phyloP scores from a whole-genome alignment of 345 rosid species.

The Euphorbia lathyris region DNA sequence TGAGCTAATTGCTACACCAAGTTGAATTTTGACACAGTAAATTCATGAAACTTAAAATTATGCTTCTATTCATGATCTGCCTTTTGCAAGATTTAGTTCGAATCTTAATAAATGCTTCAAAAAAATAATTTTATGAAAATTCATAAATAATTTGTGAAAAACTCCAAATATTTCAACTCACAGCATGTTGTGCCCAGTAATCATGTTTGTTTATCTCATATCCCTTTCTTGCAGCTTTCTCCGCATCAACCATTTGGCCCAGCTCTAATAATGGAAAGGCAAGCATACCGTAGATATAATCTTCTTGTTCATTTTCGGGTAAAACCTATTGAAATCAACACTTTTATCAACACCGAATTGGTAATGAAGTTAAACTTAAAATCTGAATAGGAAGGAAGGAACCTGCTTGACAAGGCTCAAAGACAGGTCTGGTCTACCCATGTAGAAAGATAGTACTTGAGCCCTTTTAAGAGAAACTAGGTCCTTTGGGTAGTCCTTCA shows the following conservation, averaged over 20 bases:
- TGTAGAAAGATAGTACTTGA: slow-evolving; percentile 67
- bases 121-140: not conserved
- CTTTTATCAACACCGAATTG: not conserved
- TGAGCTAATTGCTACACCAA: not conserved
- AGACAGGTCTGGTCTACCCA: slow-evolving; percentile 64
- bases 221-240: slow-evolving; percentile 71
- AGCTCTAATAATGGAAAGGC: slow-evolving; percentile 85
- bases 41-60: not conserved
- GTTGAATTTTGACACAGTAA: not conserved
- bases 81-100: not conserved
- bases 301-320: slow-evolving; percentile 57
- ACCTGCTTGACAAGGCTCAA: slow-evolving; percentile 68
- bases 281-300: slow-evolving; percentile 74
- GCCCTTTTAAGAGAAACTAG: slow-evolving; percentile 70
- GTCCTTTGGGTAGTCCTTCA: slow-evolving; percentile 68
- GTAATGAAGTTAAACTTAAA: not conserved
- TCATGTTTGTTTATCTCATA: slow-evolving; percentile 66
- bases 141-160: slow-evolving; percentile 1
- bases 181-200: slow-evolving; percentile 85
- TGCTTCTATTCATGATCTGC: not conserved
- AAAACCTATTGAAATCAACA: slow-evolving; percentile 48
- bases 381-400: slow-evolving; percentile 15
- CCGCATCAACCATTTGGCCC: slow-evolving; percentile 77
- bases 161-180: slow-evolving; percentile 35
- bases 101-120: not conserved